Evolutionary conservation across 1,284 basidiomycete species (phyloP).

Genomic region (Tranzscheliella williamsii): DNA sequence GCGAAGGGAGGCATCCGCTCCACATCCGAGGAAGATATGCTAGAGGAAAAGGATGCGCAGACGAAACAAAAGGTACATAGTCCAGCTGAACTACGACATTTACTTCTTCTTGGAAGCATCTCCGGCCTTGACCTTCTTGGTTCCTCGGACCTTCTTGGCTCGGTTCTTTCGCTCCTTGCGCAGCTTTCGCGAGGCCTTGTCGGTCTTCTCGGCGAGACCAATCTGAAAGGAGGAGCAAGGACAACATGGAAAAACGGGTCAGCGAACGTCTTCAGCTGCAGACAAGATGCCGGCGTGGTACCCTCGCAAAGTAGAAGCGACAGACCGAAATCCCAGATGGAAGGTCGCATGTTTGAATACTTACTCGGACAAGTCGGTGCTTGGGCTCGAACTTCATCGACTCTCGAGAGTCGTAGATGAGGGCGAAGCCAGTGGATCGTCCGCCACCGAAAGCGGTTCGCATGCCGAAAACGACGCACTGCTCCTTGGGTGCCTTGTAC

Average conservation of each 20-base stretch:
- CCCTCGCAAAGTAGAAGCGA: too few species aligned
- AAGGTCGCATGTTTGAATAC: too few species aligned
- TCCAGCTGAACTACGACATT: constrained; percentile 1
- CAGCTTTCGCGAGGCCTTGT: constrained; percentile 92
- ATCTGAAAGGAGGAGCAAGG: constrained; percentile 66
- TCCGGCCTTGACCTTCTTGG: constrained; percentile 55
- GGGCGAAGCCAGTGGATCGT: constrained; percentile 88
- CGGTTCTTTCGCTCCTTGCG: constrained; percentile 99
- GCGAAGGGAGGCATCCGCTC: neutral
- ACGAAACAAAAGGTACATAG: constrained; percentile 1
- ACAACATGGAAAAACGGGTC: constrained; percentile 1
- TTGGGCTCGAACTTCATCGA: constrained; percentile 92
- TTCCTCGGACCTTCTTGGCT: constrained; percentile 87
- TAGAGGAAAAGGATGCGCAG: neutral
- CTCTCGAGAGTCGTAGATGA: constrained; percentile 96
- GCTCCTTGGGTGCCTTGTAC: constrained; percentile 71
- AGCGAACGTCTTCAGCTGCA: constrained; percentile 5
- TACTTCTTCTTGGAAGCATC: constrained; percentile 58
- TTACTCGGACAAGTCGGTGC: constrained; percentile 89
- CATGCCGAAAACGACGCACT: constrained; percentile 68
- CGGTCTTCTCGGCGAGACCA: constrained; percentile 80
- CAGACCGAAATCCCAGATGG: too few species aligned
- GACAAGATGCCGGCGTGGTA: too few species aligned
- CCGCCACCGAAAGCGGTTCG: constrained; percentile 97
- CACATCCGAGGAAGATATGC: neutral